These are phyloP conservation scores for Epicoccum sorghinum DNA, from an alignment of 2,329 filamentous ascomycete species.

Conservation along the genomic window DNA sequence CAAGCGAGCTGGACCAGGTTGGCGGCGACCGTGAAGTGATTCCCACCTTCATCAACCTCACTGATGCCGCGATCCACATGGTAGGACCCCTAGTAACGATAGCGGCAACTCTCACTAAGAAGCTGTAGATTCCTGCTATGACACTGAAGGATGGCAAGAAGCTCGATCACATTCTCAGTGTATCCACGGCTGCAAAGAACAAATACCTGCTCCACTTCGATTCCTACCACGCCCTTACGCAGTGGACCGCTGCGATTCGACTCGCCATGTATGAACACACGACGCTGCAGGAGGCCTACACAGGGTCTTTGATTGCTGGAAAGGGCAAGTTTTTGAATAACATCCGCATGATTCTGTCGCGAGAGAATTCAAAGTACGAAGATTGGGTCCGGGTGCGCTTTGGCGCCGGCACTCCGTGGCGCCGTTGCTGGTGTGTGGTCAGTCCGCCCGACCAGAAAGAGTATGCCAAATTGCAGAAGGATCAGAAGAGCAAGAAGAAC, in stretches of 20 bases:
- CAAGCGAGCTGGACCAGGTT: constrained; percentile 84
- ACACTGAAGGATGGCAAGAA: constrained; percentile 85
- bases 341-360: constrained; percentile 87
- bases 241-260: constrained; percentile 95
- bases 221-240: constrained; percentile 86
- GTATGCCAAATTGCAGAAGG: constrained; percentile 80
- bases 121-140: constrained; percentile 66
- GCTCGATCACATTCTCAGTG: constrained; percentile 91
- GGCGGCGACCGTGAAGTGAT: constrained; percentile 84
- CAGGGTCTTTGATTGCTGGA: constrained; percentile 90
- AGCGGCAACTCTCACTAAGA: constrained; percentile 22
- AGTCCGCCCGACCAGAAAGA: constrained; percentile 94
- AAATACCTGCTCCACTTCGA: constrained; percentile 96
- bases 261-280: constrained; percentile 94
- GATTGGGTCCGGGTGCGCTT: constrained; percentile 97
- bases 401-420: constrained; percentile 94
- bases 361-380: constrained; percentile 75
- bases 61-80: constrained; percentile 98
- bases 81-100: constrained; percentile 56
- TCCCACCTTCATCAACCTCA: constrained; percentile 93
- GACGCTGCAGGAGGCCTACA: constrained; percentile 94
- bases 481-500: constrained; percentile 74
- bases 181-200: constrained; percentile 94
- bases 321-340: constrained; percentile 91
- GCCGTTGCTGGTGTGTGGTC: constrained; percentile 95